Conservation (phyloP, 2,329 filamentous ascomycete genomes). For the Trichophaea hybrida region DNA sequence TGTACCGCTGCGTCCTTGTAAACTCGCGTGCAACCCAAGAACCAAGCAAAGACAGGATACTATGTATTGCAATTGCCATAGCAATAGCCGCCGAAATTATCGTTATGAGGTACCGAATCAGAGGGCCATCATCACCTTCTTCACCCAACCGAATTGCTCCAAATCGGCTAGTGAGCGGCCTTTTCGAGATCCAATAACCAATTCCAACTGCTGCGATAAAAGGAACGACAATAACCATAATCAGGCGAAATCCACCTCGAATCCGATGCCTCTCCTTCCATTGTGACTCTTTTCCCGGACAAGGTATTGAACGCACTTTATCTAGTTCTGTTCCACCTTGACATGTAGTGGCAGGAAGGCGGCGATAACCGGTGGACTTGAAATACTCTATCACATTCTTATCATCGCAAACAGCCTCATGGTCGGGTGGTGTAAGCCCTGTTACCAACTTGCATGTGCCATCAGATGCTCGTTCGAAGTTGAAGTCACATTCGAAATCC, state of each 20-base stretch:
- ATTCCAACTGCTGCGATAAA: conserved; percentile 53
- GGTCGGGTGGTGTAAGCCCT: conserved; percentile 52
- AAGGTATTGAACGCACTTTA: conserved; percentile 48
- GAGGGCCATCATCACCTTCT: conserved; percentile 51
- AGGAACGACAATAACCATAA: conserved; percentile 71
- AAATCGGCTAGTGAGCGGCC: conserved; percentile 37
- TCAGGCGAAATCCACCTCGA: conserved; percentile 57
- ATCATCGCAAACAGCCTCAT: conserved; percentile 45
- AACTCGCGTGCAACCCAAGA: conserved; percentile 50
- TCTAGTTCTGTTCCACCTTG: conserved; percentile 60
- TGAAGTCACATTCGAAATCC: conserved; percentile 96
- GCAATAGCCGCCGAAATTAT: conserved; percentile 51
- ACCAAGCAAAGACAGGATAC: conserved; percentile 51
- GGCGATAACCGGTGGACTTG: conserved; percentile 74
- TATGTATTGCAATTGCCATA: conserved; percentile 48
- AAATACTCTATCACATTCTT: conserved; percentile 63
- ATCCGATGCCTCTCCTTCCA: conserved; percentile 60
- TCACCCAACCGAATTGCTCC: conserved; percentile 66
- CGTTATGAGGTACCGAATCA: conserved; percentile 71
- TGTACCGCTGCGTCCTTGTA: conserved; percentile 56
- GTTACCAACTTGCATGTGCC: conserved; percentile 63
- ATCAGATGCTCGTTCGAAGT: conserved; percentile 67
- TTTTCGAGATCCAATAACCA: conserved; percentile 73
- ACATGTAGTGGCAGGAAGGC: conserved; percentile 81
- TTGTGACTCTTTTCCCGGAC: conserved; percentile 67